Percentiles rank a stretch among this genome's conserved stretches.
phyloP scores from a whole-genome alignment of 805 yeast genomes.

The Lachancea sp. region DNA sequence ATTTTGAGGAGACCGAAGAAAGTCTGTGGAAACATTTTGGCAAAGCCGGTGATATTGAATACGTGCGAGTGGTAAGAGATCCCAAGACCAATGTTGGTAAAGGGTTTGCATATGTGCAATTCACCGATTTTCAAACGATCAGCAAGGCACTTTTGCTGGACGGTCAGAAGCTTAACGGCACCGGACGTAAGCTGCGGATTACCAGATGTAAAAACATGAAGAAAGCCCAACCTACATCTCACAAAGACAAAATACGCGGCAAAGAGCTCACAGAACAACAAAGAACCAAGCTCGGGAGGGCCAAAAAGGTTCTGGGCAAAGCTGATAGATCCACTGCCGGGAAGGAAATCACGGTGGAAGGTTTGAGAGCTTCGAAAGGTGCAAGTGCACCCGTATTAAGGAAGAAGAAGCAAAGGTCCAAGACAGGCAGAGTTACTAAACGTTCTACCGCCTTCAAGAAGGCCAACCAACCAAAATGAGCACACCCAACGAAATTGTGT shows the following conservation, averaged over 20 bases:
- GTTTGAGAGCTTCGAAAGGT: constrained; percentile 71
- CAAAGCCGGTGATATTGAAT: constrained; percentile 65
- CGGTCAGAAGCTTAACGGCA: constrained; percentile 48
- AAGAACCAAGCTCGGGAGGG: constrained; percentile 75
- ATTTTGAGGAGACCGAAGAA: constrained; percentile 90
- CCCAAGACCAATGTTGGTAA: constrained; percentile 91
- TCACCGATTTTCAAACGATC: constrained; percentile 65
- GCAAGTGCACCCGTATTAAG: constrained; percentile 56
- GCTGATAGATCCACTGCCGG: constrained; percentile 73
- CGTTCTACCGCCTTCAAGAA: constrained; percentile 40
- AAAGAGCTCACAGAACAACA: constrained; percentile 51
- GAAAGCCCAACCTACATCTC: constrained; percentile 17
- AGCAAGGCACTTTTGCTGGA: constrained; percentile 74
- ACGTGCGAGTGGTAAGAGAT: constrained; percentile 87
- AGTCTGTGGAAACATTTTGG: constrained; percentile 76
- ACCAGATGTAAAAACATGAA: constrained; percentile 53
- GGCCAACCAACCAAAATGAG: constrained; percentile 14
- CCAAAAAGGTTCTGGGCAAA: constrained; percentile 64
- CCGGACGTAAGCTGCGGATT: constrained; percentile 62
- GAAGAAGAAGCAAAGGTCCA: constrained; percentile 42
- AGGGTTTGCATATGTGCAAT: constrained; percentile 95
- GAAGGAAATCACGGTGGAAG: constrained; percentile 52
- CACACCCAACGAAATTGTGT: no score
- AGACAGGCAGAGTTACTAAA: constrained; percentile 42
- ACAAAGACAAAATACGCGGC: constrained; percentile 18